Evolutionary conservation across 805 yeast species (phyloP).

Genomic region (Pichia californica): DNA sequence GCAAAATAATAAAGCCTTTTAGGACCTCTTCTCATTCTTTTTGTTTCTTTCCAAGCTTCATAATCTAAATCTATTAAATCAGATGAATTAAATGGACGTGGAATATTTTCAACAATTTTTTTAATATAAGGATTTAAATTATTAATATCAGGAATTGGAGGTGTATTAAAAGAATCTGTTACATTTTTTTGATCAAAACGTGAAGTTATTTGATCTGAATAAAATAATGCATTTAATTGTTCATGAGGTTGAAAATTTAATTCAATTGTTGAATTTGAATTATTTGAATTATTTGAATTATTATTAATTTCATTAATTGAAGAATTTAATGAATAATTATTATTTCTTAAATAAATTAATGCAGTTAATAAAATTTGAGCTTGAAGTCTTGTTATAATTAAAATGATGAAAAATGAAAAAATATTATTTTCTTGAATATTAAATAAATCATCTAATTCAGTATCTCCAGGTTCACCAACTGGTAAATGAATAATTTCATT

Average conservation of each 20-base stretch:
- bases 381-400: conserved; percentile 10
- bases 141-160: conserved; percentile 23
- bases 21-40: conserved; percentile 19
- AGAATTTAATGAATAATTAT: conserved; percentile 5
- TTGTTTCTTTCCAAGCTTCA: conserved; percentile 36
- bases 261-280: no score
- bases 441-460: conserved; percentile 19
- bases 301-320: background rate
- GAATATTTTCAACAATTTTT: conserved; percentile 28
- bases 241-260: no score
- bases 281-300: no score
- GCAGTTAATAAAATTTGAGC: conserved; percentile 17
- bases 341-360: conserved; percentile 8
- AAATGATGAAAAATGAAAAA: conserved; percentile 10
- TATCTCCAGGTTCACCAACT: conserved; percentile 15
- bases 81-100: conserved; percentile 29
- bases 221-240: background rate
- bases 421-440: conserved; percentile 4
- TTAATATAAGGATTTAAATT: conserved; percentile 20
- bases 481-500: conserved; percentile 4
- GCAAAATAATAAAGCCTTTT: conserved; percentile 42
- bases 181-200: conserved; percentile 7
- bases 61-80: conserved; percentile 41
- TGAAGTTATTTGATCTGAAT: background rate
- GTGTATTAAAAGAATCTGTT: conserved; percentile 15